Percentiles rank a stretch among this genome's conserved stretches.
Evolutionary conservation across 345 rosid genomes (phyloP).

Genomic region (Acer saccharum): DNA sequence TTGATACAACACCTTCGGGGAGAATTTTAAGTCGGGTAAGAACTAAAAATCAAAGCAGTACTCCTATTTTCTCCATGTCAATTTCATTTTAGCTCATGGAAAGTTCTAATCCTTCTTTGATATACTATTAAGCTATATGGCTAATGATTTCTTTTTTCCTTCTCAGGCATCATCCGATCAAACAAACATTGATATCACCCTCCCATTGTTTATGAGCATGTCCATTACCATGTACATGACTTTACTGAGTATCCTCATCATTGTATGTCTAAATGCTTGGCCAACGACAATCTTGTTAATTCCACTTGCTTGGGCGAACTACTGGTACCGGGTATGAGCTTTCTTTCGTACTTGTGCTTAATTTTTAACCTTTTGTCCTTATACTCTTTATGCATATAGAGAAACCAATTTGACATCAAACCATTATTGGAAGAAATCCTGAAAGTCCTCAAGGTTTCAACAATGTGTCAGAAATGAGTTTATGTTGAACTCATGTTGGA

Average conservation of each 20-base stretch:
- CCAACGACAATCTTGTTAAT: slow-evolving; percentile 75
- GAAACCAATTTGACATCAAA: too few species aligned
- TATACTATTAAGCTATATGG: not conserved
- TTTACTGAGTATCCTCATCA: slow-evolving; percentile 67
- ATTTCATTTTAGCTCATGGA: not conserved
- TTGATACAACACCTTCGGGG: slow-evolving; percentile 97
- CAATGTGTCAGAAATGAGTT: not conserved
- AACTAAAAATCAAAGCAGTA: not conserved
- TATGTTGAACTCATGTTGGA: not conserved
- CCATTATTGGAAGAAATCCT: too few species aligned
- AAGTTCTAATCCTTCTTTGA: not conserved
- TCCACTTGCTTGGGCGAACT: slow-evolving; percentile 88
- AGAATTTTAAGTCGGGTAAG: slow-evolving; percentile 90
- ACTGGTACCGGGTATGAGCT: slow-evolving; percentile 83
- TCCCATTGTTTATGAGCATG: slow-evolving; percentile 63
- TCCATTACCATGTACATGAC: slow-evolving; percentile 67
- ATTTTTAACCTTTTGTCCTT: too few species aligned
- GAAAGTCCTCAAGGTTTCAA: too few species aligned
- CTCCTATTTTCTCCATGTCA: not conserved
- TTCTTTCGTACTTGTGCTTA: not conserved
- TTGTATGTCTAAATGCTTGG: slow-evolving; percentile 93
- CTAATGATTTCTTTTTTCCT: slow-evolving; percentile 10
- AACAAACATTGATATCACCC: slow-evolving; percentile 68
- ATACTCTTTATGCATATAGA: too few species aligned
- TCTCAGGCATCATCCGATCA: slow-evolving; percentile 90